Base-by-base conservation (phyloP, 176 grass and related monocot genomes). In the Metroxylon sagu region DNA sequence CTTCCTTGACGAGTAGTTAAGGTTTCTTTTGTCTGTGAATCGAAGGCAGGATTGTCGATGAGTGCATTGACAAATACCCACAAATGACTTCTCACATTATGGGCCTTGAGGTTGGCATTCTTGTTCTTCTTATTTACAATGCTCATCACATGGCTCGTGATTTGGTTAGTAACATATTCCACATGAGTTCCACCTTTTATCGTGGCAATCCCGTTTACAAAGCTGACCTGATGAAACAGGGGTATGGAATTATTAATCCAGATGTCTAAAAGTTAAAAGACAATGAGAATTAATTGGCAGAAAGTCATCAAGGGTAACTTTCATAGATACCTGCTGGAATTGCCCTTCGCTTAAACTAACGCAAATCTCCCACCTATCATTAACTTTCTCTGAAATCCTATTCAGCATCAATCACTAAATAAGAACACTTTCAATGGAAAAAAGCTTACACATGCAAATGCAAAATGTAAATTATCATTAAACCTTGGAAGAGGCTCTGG, bases 11-110 rank as follows among this genome's bases (percentile, higher is more conserved):
- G 87, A 76, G 92, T 90, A 7, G 92, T 96, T 71, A 96, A 68
- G 39, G 92, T 97, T 54, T 97, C 92, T 26, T 97, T 97, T 28
- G 92, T 97, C 39, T 97, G 92, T 59, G 92, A 97, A 70, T 97
- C 92, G 16, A 97, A 97, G 6, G 92, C 92, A 0, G 92, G 92
- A 55, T 97, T 97, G 66, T 97, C 76, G 67, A 97, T 85, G 8
- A 97, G 86, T 0, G 78, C 78, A 65, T 91, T 97, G 72, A 97
- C 92, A 73, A 97, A 97, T 16, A 97, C 81, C 92, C 92, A 97
- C 12, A 97, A 48, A 65, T 97, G 78, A 71, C 50, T 77, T 75
- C 83, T 97, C 56, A 80, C 87, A 4, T 77, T 80, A 26, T 97
- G 87, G 19, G 43, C 17, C 51, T 91, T 97, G 73, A 97, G 69